Percentiles rank a stretch among this genome's conserved stretches.
Conservation (phyloP, 805 yeast species). For the Candida lessepsii region DNA sequence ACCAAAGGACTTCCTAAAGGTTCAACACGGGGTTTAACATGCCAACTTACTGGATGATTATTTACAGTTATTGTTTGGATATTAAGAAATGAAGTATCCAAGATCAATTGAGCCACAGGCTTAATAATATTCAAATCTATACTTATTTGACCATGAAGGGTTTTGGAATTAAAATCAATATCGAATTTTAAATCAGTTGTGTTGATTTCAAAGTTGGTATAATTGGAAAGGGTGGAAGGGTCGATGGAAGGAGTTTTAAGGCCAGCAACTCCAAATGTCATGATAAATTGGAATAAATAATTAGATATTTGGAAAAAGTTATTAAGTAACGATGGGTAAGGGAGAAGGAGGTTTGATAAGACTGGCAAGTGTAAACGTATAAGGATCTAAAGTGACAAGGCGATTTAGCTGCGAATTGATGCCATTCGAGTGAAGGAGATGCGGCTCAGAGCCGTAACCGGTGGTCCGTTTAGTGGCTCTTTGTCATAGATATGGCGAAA, state of each 20-base stretch:
- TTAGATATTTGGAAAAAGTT: too few relatives aligned
- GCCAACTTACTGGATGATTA: slow-evolving; percentile 25
- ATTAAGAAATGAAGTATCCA: slow-evolving; percentile 68
- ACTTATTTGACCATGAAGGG: slow-evolving; percentile 54
- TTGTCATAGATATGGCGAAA: too few relatives aligned
- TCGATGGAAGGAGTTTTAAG: slow-evolving; percentile 34
- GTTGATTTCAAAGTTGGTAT: slow-evolving; percentile 47
- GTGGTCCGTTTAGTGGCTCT: neutral
- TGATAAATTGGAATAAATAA: too few relatives aligned
- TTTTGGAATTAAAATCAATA: slow-evolving; percentile 53
- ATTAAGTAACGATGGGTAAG: too few relatives aligned
- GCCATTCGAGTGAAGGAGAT: slow-evolving; percentile 1
- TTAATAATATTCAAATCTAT: slow-evolving; percentile 40
- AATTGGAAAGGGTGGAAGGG: slow-evolving; percentile 79
- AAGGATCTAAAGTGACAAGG: slow-evolving; percentile 1
- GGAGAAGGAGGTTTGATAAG: neutral
- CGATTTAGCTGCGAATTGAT: slow-evolving; percentile 5
- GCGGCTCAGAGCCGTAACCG: slow-evolving; percentile 2
- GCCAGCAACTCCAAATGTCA: neutral
- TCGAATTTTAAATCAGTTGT: slow-evolving; percentile 51
- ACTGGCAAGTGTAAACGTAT: neutral
- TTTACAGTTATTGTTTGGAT: slow-evolving; percentile 47
- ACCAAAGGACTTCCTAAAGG: slow-evolving; percentile 61
- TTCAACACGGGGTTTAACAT: slow-evolving; percentile 41
- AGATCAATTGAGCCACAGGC: slow-evolving; percentile 32